Evolutionary conservation across 257 asterid species (phyloP).

Genomic region (Penstemon newberryi): DNA sequence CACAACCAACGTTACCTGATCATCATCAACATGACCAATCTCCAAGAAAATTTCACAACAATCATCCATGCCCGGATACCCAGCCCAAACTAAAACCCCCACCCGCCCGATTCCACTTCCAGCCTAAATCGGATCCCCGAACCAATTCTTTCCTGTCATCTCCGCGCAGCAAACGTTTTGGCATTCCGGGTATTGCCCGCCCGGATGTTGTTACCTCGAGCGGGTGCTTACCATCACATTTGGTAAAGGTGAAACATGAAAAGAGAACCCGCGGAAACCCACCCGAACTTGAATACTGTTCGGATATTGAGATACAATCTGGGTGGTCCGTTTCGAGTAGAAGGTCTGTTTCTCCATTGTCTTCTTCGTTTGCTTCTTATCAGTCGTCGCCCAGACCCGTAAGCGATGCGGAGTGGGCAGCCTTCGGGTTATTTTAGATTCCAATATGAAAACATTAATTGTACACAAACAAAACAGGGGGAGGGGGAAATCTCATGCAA

Average conservation of each 20-base stretch:
- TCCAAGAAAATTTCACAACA: neutral
- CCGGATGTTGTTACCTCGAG: constrained; percentile 31
- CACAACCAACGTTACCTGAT: constrained; percentile 8
- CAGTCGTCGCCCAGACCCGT: constrained; percentile 44
- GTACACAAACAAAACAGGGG: too few relatives aligned
- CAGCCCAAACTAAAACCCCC: constrained; percentile 63
- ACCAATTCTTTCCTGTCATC: constrained; percentile 39
- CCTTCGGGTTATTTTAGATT: constrained; percentile 49
- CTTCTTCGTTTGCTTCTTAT: constrained; percentile 42
- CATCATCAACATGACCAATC: constrained; percentile 11
- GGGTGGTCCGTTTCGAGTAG: constrained; percentile 54
- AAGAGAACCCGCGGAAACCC: constrained; percentile 2
- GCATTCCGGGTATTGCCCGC: constrained; percentile 19
- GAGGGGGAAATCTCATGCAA: too few relatives aligned
- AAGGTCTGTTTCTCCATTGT: constrained; percentile 45
- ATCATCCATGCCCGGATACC: constrained; percentile 24
- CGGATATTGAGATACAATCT: constrained; percentile 46
- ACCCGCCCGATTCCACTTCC: constrained; percentile 48
- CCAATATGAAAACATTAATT: neutral
- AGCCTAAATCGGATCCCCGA: constrained; percentile 38
- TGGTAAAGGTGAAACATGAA: constrained; percentile 29
- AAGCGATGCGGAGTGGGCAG: constrained; percentile 50
- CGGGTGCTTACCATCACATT: constrained; percentile 61
- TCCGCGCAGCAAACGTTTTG: constrained; percentile 31
- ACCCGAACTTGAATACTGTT: constrained; percentile 38